Evolutionary conservation across 2,329 filamentous ascomycete species (phyloP), one percentile per base, ranked within the genome.

Genomic region (Stachybotrys chlorohalonatus): DNA sequence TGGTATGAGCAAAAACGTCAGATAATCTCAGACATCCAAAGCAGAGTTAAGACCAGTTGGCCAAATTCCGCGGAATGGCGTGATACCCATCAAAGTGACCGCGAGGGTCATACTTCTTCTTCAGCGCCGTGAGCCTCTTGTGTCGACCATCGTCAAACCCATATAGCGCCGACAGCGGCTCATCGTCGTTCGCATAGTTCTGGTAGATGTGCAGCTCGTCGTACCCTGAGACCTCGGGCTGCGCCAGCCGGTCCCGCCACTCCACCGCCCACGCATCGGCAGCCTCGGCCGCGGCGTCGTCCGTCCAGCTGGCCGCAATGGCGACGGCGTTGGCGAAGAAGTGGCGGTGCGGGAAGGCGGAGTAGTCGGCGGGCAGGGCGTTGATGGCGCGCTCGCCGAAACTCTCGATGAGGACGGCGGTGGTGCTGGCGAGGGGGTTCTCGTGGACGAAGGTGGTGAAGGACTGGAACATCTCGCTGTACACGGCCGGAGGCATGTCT

Each of bases 391-490:
- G 63, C 7, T 63, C 65, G 1, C 78, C 72, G 64, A 83, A 83
- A 3, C 76, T 76, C 60, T 84, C 80, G 53, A 82, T 78, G 73
- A 82, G 76, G 66, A 82, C 77, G 49, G 82, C 67, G 2, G 60
- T 62, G 16, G 52, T 55, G 50, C 48, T 57, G 36, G 63, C 62
- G 11, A 57, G 13, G 1, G 53, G 47, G 0, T 54, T 49, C 1
- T 57, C 60, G 15, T 57, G 56, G 6, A 49, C 53, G 17, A 49
- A 24, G 11, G 11, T 17, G 13, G 47, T 17, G 17, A 16, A 49
- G 11, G 13, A n/a, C 13, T 13, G 3, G 11, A 49, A 16, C 47
- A 49, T 13, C 3, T 49, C 47, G 17, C 13, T 9, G 9, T 15
- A 17, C 11, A 24, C 13, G 9, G 13, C 17, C 9, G 11, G 3